Base-by-base conservation (phyloP, 2,329 filamentous ascomycete genomes). In the Trichoderma sp. region DNA sequence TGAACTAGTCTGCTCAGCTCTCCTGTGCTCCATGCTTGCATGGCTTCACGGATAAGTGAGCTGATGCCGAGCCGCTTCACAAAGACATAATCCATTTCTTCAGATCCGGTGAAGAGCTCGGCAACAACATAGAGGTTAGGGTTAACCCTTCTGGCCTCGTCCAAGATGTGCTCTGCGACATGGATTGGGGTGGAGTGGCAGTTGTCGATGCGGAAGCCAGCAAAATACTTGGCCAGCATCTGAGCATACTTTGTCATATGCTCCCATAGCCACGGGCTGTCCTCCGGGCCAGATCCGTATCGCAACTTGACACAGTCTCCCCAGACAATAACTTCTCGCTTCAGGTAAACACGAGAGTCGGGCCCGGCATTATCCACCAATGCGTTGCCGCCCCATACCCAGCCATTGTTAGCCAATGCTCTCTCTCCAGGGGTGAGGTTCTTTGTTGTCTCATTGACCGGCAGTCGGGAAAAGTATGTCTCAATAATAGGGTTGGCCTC, bases 371-470 rank as follows among this genome's bases (percentile, higher is more conserved):
- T 96, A 83, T 99, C 96, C 57, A 93, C 88, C 81, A 98, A 88
- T 1, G 96, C 95, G 82, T 98, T 97, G 6, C 95, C 95, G 72
- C 93, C 95, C 96, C 96, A 99, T 9, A 99, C 95, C 96, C 96
- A 99, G 57, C 96, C 96, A 78, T 99, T 99, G 82, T 98, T 98
- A 53, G 91, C 95, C 66, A 99, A 84, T 3, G 93, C 93, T 59
- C 97, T 86, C 57, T 94, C 91, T 71, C 91, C 91, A 1, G 90
- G 86, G 71, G 90, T 90, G 77, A 97, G 92, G 77, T 93, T 91
- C 73, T 90, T 87, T 0, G 96, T 97, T 12, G 87, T 89, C 12
- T 92, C 89, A 76, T 97, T 97, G 34, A 88, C 80, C 1, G 95
- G 93, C 53, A 99, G 85, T 32, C 95, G 90, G 0, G 96, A 98